Percentiles rank a stretch among this genome's conserved stretches.
Evolutionary conservation across 164 flowering plant genomes (phyloP).

Genomic region (Chimonanthus salicifolius): DNA sequence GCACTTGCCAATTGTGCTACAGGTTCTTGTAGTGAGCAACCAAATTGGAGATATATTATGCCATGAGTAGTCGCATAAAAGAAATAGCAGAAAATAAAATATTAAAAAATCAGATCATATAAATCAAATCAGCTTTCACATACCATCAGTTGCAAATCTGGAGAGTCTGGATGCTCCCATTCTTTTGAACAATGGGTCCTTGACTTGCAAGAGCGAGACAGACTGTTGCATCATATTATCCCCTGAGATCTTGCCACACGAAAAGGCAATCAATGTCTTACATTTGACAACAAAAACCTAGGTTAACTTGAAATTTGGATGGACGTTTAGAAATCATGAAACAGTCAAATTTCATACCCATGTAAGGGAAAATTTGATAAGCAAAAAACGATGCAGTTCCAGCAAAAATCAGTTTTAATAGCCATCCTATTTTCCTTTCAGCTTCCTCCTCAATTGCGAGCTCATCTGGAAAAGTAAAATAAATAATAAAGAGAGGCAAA

Average conservation of each 20-base stretch:
- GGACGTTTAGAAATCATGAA: not conserved
- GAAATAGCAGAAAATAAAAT: not conserved
- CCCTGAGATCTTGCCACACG: conserved; percentile 37
- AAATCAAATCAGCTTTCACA: not conserved
- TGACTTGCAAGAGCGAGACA: conserved; percentile 68
- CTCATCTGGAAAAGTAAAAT: conserved; percentile 40
- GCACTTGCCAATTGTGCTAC: too few species aligned
- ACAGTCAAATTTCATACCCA: conserved; percentile 44
- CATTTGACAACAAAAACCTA: not conserved
- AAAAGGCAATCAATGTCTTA: not conserved
- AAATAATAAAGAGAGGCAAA: not conserved
- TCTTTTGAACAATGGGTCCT: conserved; percentile 92
- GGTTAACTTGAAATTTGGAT: not conserved
- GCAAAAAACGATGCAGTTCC: conserved; percentile 68
- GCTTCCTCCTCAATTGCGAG: conserved; percentile 66
- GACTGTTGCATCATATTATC: conserved; percentile 84
- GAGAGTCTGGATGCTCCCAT: conserved; percentile 93
- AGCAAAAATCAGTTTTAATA: conserved; percentile 69
- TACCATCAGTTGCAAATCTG: conserved; percentile 90
- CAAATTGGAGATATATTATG: too few species aligned
- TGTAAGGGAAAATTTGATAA: conserved; percentile 78
- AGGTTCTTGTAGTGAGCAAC: too few species aligned
- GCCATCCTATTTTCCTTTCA: conserved; percentile 85
- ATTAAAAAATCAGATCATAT: not conserved
- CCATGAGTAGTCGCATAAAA: not conserved